phyloP scores from a whole-genome alignment of 192 early-diverging fungal species.

The Linnemannia exigua region DNA sequence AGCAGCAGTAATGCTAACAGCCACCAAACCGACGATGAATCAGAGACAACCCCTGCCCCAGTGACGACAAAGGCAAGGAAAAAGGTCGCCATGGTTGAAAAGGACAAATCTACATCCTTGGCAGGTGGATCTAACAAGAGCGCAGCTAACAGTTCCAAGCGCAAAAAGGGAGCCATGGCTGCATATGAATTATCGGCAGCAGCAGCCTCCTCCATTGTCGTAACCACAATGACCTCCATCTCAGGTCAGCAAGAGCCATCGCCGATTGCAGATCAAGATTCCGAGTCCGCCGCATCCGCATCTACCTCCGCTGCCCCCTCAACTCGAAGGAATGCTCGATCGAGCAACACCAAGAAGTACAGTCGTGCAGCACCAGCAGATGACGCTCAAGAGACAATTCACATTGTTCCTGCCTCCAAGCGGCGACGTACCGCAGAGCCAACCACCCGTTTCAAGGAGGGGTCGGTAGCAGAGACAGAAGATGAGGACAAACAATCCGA shows the following conservation, averaged over 20 bases:
- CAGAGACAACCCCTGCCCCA: neutral
- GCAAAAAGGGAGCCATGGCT: neutral
- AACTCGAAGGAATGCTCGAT: constrained; percentile 1
- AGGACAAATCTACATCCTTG: neutral
- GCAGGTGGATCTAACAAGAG: neutral
- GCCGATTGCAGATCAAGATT: neutral
- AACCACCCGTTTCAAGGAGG: neutral
- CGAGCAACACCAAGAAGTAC: neutral
- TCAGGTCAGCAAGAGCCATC: neutral
- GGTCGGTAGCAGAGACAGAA: neutral
- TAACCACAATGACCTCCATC: neutral
- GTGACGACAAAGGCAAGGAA: neutral
- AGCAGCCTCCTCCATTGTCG: neutral
- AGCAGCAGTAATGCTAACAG: neutral
- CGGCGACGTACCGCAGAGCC: constrained; percentile 5
- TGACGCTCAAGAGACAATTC: neutral
- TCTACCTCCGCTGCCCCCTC: neutral
- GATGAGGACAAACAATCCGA: neutral
- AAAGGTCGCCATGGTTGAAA: neutral
- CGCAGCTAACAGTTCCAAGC: neutral
- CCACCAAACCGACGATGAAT: neutral
- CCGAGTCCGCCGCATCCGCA: neutral
- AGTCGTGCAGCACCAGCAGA: neutral
- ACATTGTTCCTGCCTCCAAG: neutral
- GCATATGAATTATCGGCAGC: neutral